These are phyloP conservation scores for Oryza brachyantha DNA, from an alignment of 176 grass and related monocot species.

Conservation along the genomic window DNA sequence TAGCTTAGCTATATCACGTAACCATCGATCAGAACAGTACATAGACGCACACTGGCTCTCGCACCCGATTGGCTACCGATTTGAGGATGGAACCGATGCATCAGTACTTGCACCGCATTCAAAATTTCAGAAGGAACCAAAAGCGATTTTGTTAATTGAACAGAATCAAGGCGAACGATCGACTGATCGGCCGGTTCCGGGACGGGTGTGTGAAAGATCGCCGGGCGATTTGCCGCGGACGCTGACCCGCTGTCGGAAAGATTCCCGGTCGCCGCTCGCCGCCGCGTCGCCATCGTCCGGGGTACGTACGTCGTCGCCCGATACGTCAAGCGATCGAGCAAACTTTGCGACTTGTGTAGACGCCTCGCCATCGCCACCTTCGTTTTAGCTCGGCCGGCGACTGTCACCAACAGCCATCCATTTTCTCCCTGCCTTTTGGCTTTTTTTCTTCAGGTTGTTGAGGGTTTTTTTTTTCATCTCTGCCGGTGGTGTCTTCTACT, in stretches of 20 bases:
- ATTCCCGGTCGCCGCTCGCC: slow-evolving; percentile 29
- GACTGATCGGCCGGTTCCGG: no score
- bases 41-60: not conserved
- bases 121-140: not conserved
- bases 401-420: not conserved
- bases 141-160: not conserved
- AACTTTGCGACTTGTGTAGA: slow-evolving; percentile 5
- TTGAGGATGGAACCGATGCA: not conserved
- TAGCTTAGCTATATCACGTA: not conserved
- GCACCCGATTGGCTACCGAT: not conserved
- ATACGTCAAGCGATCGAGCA: not conserved
- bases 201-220: slow-evolving; percentile 32
- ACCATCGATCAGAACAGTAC: not conserved
- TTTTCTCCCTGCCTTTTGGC: not conserved
- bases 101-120: not conserved
- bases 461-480: slow-evolving; percentile 2
- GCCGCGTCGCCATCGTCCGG: not conserved
- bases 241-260: slow-evolving; percentile 29
- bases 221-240: slow-evolving; percentile 25
- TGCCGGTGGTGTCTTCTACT: not conserved
- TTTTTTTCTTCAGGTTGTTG: slow-evolving; percentile 23
- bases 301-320: not conserved
- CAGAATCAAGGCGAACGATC: not conserved
- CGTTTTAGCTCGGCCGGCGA: not conserved
- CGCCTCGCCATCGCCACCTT: not conserved